Conservation (phyloP, 768 basidiomycete species). For the Saitozyma sp. region DNA sequence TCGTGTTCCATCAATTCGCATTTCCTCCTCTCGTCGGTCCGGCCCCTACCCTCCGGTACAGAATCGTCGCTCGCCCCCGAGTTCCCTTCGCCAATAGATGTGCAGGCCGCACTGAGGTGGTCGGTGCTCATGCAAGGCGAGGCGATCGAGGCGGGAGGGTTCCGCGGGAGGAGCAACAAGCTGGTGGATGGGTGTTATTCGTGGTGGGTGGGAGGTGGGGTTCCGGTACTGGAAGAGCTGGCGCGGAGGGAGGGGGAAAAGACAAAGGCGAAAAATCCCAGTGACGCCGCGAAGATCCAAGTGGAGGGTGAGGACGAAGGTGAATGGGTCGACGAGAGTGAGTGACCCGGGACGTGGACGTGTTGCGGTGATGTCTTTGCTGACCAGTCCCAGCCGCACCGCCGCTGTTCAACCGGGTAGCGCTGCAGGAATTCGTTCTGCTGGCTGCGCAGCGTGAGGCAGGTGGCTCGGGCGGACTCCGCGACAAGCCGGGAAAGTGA, state of each 20-base stretch:
- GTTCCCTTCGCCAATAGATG: conserved; percentile 60
- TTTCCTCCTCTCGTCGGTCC: conserved; percentile 64
- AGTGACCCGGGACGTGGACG: conserved; percentile 19
- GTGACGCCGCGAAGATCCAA: conserved; percentile 15
- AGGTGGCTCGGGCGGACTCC: conserved; percentile 67
- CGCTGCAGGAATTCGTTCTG: conserved; percentile 83
- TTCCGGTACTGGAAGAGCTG: conserved; percentile 69
- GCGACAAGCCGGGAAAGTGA: conserved; percentile 95
- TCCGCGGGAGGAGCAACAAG: conserved; percentile 91
- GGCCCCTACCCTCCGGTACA: conserved; percentile 2
- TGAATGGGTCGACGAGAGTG: conserved; percentile 70
- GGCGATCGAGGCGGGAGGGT: conserved; percentile 83
- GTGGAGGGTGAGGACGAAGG: conserved; percentile 57
- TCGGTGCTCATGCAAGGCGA: conserved; percentile 79
- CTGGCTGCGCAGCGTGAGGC: conserved; percentile 76
- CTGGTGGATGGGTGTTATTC: conserved; percentile 99
- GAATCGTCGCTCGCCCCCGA: conserved; percentile 17
- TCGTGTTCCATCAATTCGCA: conserved; percentile 88
- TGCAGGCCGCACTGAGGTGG: conserved; percentile 71
- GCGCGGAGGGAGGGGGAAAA: conserved; percentile 22
- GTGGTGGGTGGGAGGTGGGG: conserved; percentile 98
- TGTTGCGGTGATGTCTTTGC: conserved; percentile 8
- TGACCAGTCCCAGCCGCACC: conserved; percentile 3
- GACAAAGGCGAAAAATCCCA: conserved; percentile 2
- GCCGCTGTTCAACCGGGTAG: conserved; percentile 49